Evolutionary conservation across 129 eudicot genomes (phyloP).

Genomic region (Flaveria bidentis): DNA sequence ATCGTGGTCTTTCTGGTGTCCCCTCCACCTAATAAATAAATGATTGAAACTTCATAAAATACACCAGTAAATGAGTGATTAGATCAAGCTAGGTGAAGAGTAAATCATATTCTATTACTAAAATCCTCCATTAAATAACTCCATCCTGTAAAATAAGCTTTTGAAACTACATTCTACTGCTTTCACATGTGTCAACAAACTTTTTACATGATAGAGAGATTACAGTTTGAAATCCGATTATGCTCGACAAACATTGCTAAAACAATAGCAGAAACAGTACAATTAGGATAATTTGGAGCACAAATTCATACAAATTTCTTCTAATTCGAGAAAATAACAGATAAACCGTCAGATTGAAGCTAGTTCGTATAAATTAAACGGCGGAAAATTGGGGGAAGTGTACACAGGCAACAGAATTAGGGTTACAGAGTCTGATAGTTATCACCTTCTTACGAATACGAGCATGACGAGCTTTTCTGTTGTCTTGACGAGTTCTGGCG

Average conservation of each 20-base stretch:
- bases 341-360: not conserved
- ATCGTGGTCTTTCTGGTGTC: constrained; percentile 89
- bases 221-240: not conserved
- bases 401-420: not conserved
- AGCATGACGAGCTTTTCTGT: constrained; percentile 81
- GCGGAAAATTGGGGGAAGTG: constrained; percentile 7
- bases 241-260: not conserved
- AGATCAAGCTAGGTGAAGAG: too few species aligned
- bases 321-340: not conserved
- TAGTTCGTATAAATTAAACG: not conserved
- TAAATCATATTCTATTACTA: not conserved
- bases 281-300: not conserved
- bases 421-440: not conserved
- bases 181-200: constrained; percentile 20
- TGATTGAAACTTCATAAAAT: not conserved
- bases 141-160: not conserved
- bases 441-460: constrained; percentile 89
- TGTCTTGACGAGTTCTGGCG: constrained; percentile 56
- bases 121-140: constrained; percentile 15
- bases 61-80: not conserved
- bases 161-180: not conserved
- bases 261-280: not conserved
- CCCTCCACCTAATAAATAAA: constrained; percentile 67
- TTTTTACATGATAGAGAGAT: not conserved
- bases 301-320: constrained; percentile 8